Evolutionary conservation across 805 yeast species (phyloP), one percentile per base, ranked within the genome.

Genomic region (Saccharomycopsis capsularis): DNA sequence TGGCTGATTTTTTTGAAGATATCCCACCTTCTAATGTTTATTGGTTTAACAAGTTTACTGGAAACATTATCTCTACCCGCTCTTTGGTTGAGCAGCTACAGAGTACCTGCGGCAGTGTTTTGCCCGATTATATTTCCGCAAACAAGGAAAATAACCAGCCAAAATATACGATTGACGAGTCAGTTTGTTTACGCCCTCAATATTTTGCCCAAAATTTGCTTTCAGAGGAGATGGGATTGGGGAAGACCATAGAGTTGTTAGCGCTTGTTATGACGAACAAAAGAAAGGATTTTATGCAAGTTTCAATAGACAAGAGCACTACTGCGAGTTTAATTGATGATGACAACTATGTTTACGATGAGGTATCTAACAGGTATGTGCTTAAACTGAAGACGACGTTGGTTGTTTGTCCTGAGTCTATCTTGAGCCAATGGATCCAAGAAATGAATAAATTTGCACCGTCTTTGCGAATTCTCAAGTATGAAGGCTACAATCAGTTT

Each of bases 161-260:
- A 32, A 9, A 18, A 18, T 30, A 41, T 27, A 27, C 11, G 32
- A 7, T 7, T 27, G 13, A 27, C 7, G 38, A 34, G 18, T 16
- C 7, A 18, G n/a, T 30, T 13, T 42, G 21, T 19, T 21, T 16
- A 13, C 29, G 19, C 16, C 44, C 51, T 7, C 37, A 38, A 4
- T 47, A 21, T 16, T 53, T 41, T 51, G 81, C 76, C 0, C 70
- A 73, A 44, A 96, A 95, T 0, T 66, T 93, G 5, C 63, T 93
- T 30, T 84, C 93, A 1, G 99, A 91, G 59, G 99, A 93, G 63
- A 93, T 93, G 99, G 99, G 99, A 0, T 71, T 93, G 5, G 99
- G 99, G 0, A 93, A 93, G 60, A 91, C 99, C 0, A 80, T 93
- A 3, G 99, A 93, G 61, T 70, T 89, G 13, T 69, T 86, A 2